phyloP scores from a whole-genome alignment of 805 yeast genomes.

The Teunomyces tritomae region DNA sequence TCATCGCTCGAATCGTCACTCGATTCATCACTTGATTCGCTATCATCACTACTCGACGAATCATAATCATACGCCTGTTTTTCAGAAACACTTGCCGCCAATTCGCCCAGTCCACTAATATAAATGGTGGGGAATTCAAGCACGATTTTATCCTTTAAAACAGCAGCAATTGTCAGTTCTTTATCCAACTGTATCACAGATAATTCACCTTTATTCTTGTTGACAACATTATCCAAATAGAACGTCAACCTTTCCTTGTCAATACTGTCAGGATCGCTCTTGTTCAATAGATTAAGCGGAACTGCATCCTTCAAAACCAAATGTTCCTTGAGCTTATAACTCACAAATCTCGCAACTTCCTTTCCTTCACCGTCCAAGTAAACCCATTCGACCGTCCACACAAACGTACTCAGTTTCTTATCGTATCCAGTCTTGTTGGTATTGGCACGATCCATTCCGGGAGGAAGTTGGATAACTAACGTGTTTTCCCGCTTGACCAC shows the following conservation, averaged over 20 bases:
- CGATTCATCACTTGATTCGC: not conserved
- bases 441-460: slow-evolving; percentile 68
- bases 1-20: not conserved
- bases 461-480: slow-evolving; percentile 57
- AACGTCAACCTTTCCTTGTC: slow-evolving; percentile 27
- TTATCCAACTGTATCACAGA: slow-evolving; percentile 39
- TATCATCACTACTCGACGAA: not conserved
- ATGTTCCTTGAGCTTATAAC: slow-evolving; percentile 42
- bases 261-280: slow-evolving; percentile 11
- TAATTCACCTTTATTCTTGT: slow-evolving; percentile 9
- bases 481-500: slow-evolving; percentile 60
- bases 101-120: slow-evolving; percentile 20
- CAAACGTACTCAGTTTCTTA: slow-evolving; percentile 53
- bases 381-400: slow-evolving; percentile 82
- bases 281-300: slow-evolving; percentile 36
- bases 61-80: slow-evolving; percentile 2
- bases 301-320: slow-evolving; percentile 34
- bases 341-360: slow-evolving; percentile 35
- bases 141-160: slow-evolving; percentile 55
- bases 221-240: slow-evolving; percentile 31
- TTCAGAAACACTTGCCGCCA: not conserved
- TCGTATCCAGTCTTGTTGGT: slow-evolving; percentile 72
- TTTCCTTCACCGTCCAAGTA: slow-evolving; percentile 31
- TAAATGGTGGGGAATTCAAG: slow-evolving; percentile 77
- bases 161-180: slow-evolving; percentile 41